Evolutionary conservation across 2,329 filamentous ascomycete species (phyloP).

Genomic region (Metarhizium album): DNA sequence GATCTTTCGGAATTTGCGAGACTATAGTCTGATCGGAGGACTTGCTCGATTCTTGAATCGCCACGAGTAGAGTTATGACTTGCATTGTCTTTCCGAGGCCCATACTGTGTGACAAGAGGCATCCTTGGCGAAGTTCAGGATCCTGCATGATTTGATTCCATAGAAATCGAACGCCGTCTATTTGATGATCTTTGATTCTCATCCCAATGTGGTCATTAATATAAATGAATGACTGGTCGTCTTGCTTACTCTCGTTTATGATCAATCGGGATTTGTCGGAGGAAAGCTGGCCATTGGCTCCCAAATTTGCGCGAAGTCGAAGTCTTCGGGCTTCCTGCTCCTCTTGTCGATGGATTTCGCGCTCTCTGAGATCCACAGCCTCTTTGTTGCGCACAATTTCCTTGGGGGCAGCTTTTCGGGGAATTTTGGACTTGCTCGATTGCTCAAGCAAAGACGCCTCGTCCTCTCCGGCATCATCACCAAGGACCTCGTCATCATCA

Average conservation of each 20-base stretch:
- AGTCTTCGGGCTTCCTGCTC: slow-evolving; percentile 42
- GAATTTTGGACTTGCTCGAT: slow-evolving; percentile 6
- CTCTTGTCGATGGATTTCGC: slow-evolving; percentile 39
- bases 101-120: slow-evolving; percentile 81
- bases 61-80: slow-evolving; percentile 70
- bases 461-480: slow-evolving; percentile 10
- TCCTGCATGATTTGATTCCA: slow-evolving; percentile 72
- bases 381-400: slow-evolving; percentile 26
- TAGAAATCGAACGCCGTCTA: slow-evolving; percentile 74
- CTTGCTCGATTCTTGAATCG: slow-evolving; percentile 54
- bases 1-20: slow-evolving; percentile 55
- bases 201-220: slow-evolving; percentile 52
- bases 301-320: slow-evolving; percentile 36
- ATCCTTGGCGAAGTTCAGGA: slow-evolving; percentile 53
- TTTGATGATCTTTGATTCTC: slow-evolving; percentile 68
- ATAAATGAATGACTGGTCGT: slow-evolving; percentile 50
- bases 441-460: background rate
- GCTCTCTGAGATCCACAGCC: slow-evolving; percentile 42
- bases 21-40: slow-evolving; percentile 47
- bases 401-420: slow-evolving; percentile 13
- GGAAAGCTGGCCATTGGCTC: slow-evolving; percentile 28
- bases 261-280: slow-evolving; percentile 42
- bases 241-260: slow-evolving; percentile 55
- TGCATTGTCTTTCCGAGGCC: slow-evolving; percentile 91
- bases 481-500: slow-evolving; percentile 10